These are phyloP conservation scores for Aspergillus pseudonomiae DNA, from an alignment of 2,329 filamentous ascomycete species.

Conservation along the genomic window DNA sequence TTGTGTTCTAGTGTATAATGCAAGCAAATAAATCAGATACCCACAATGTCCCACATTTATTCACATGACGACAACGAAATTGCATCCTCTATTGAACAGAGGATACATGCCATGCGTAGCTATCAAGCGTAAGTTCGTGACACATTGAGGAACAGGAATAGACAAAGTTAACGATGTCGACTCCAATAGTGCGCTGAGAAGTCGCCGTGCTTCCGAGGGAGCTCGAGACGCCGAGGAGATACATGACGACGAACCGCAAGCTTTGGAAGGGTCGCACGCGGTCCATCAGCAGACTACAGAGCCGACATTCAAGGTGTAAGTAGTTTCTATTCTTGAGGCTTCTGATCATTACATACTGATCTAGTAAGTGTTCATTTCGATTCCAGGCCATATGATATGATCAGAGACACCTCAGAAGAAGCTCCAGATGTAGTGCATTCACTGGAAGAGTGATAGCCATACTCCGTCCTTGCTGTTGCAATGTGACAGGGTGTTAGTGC, in stretches of 20 bases:
- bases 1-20: neutral
- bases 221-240: neutral
- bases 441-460: neutral
- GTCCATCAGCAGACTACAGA: neutral
- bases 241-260: neutral
- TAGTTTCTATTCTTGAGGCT: neutral
- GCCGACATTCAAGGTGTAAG: neutral
- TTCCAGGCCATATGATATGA: neutral
- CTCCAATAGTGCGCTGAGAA: neutral
- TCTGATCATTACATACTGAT: neutral
- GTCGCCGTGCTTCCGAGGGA: neutral
- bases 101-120: constrained; percentile 3
- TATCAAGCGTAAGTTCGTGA: neutral
- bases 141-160: too few relatives aligned
- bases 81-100: constrained; percentile 2
- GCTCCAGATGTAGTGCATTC: neutral
- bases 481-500: neutral
- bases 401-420: neutral
- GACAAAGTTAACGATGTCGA: neutral
- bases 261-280: neutral
- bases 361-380: neutral
- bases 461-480: neutral
- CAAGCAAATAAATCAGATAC: neutral
- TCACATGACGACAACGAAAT: constrained; percentile 5
- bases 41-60: neutral